Evolutionary conservation across 2,329 filamentous ascomycete species (phyloP).

Genomic region (Emmonsiellopsis sp.): DNA sequence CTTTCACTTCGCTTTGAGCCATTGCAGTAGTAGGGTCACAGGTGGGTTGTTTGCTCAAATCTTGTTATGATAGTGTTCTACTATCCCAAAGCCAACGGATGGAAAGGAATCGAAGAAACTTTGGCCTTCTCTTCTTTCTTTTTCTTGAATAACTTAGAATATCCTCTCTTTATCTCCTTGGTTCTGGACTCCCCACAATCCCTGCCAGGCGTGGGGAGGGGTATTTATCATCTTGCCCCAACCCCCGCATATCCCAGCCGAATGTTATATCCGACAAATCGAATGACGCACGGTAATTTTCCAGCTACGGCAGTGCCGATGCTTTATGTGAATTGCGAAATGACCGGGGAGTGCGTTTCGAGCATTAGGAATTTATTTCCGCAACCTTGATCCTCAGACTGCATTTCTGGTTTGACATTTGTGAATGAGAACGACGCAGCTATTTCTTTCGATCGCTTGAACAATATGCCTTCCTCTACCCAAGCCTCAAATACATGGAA

Average conservation of each 20-base stretch:
- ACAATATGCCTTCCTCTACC: not conserved
- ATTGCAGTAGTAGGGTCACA: not conserved
- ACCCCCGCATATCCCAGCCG: not conserved
- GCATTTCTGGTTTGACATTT: too few relatives aligned
- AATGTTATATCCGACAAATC: not conserved
- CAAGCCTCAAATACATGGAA: constrained; percentile 8
- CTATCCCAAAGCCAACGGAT: too few relatives aligned
- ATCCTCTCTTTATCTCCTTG: not conserved
- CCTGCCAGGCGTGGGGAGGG: not conserved
- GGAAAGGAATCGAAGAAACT: not conserved
- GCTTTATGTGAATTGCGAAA: not conserved
- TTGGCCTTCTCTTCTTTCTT: not conserved
- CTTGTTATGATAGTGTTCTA: not conserved
- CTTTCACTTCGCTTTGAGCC: constrained; percentile 33
- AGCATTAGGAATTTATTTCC: not conserved
- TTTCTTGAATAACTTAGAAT: not conserved
- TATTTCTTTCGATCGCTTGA: not conserved
- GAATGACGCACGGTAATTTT: not conserved
- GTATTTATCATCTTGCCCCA: not conserved
- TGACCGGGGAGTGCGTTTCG: not conserved
- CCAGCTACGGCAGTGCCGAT: not conserved
- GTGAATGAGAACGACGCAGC: too few relatives aligned
- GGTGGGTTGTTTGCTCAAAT: not conserved
- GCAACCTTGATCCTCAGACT: not conserved
- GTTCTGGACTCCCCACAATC: not conserved